A percentile compares a stretch with the other conserved stretches of the same genome.
Conservation (phyloP, 148 eudicot genomes). For the Vaccinium myrtillus region DNA sequence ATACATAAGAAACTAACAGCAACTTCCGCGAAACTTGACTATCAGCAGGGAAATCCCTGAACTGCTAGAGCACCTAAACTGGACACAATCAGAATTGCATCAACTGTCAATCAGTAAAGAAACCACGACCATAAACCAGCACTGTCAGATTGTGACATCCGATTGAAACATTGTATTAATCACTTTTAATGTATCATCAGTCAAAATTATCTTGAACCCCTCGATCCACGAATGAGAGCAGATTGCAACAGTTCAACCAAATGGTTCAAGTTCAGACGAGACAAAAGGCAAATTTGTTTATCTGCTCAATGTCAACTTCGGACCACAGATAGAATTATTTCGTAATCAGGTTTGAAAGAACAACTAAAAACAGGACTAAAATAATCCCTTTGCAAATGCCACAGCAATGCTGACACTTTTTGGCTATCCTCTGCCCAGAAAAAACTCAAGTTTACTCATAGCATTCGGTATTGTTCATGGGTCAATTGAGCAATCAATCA, state of each 20-base stretch:
- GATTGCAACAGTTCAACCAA: not conserved
- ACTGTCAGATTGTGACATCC: not conserved
- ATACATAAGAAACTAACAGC: not conserved
- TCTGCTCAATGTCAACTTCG: not conserved
- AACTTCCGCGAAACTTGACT: not conserved
- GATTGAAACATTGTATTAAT: not conserved
- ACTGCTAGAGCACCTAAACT: not conserved
- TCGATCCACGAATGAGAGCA: not conserved
- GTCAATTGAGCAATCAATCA: too few species aligned
- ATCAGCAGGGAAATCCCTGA: not conserved
- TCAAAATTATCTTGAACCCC: not conserved
- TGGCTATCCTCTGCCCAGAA: too few species aligned
- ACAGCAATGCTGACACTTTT: too few species aligned
- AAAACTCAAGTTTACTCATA: not conserved
- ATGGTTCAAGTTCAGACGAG: not conserved
- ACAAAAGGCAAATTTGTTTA: not conserved
- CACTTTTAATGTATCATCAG: not conserved
- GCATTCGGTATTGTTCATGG: too few species aligned
- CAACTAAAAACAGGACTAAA: too few species aligned
- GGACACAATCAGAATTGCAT: not conserved
- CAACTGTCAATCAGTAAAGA: not conserved
- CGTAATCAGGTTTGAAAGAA: not conserved
- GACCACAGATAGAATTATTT: not conserved
- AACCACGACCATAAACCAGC: not conserved
- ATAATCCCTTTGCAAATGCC: too few species aligned